Base-by-base conservation (phyloP, 768 basidiomycete genomes). In the Pleurotus tuoliensis region DNA sequence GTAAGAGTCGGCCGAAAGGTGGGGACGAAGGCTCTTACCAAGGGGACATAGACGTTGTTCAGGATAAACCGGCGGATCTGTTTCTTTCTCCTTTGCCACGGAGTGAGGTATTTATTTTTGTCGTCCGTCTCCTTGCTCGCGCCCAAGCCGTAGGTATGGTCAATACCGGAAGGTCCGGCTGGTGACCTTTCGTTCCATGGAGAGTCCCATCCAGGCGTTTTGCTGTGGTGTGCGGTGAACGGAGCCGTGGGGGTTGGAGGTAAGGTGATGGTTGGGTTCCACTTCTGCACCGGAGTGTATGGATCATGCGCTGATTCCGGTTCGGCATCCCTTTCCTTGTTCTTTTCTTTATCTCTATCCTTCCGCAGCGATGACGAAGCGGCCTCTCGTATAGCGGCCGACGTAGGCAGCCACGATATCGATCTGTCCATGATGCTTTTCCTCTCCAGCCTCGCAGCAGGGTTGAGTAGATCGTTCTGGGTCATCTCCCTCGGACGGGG, bases 11-110 rank as follows among this genome's bases (percentile, higher is more conserved):
- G 13, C 2, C 25, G 54, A 38, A 58, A 56, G 8, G 52, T 48
- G 27, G 22, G 7, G 20, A 8, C 50, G 20, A 20, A 43, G 24
- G 24, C 24, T 70, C 82, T 53, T 62, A 92, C 92, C 74, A 94
- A 66, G 49, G 92, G 92, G 51, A 91, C 87, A 67, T 91, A 91
- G 54, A 80, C 70, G 61, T 93, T 90, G 48, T 78, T 81, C 43
- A 94, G 72, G 58, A 92, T 81, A 63, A 90, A 94, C 7, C 73
- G 67, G 47, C 88, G 80, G 47, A 88, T 62, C 43, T 77, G 73
- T 63, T 83, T 86, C 65, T 66, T 69, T 38, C 74, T 66, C 52
- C 63, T 63, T 18, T 62, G 59, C 71, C 74, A 75, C n/a, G 57
- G 61, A 3, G 64, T 69, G 15, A 61, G 53, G 41, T 66, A 52